phyloP scores from a whole-genome alignment of 108 stramenopile genomes.

The Conticribra guillardii region DNA sequence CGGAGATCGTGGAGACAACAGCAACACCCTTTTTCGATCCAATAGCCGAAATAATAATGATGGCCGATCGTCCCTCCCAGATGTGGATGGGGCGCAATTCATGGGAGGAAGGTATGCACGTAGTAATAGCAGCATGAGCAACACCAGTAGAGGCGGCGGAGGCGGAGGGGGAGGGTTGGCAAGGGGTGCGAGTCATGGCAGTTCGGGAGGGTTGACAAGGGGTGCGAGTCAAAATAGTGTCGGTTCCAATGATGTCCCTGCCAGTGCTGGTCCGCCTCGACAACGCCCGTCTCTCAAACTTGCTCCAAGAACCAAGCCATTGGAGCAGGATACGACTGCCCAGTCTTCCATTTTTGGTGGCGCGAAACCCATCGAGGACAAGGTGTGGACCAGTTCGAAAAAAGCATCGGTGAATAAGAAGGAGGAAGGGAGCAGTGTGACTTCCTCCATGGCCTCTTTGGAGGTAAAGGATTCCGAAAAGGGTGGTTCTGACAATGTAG shows the following conservation, averaged over 20 bases:
- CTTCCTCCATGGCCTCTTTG: slow-evolving; percentile 3
- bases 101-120: slow-evolving; percentile 43
- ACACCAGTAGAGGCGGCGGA: slow-evolving; percentile 1
- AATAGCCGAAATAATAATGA: slow-evolving; percentile 20
- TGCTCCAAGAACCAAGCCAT: slow-evolving; percentile 65
- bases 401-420: background rate
- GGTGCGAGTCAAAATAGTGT: slow-evolving; percentile 25
- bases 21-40: slow-evolving; percentile 4
- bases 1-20: slow-evolving; percentile 13
- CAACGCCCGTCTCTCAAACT: slow-evolving; percentile 70
- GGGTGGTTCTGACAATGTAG: slow-evolving; percentile 5
- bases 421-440: slow-evolving; percentile 13
- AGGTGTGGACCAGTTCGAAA: slow-evolving; percentile 50
- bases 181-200: slow-evolving; percentile 12
- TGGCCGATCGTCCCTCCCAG: background rate
- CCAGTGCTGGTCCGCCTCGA: slow-evolving; percentile 1
- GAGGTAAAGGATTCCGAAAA: slow-evolving; percentile 5
- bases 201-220: slow-evolving; percentile 30
- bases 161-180: slow-evolving; percentile 4
- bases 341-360: slow-evolving; percentile 72
- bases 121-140: slow-evolving; percentile 16
- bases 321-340: slow-evolving; percentile 30
- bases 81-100: slow-evolving; percentile 34
- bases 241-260: slow-evolving; percentile 6
- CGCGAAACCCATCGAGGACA: slow-evolving; percentile 72